Evolutionary conservation across 208 protist genomes (phyloP).

Genomic region (Acanthamoeba lenticulata): DNA sequence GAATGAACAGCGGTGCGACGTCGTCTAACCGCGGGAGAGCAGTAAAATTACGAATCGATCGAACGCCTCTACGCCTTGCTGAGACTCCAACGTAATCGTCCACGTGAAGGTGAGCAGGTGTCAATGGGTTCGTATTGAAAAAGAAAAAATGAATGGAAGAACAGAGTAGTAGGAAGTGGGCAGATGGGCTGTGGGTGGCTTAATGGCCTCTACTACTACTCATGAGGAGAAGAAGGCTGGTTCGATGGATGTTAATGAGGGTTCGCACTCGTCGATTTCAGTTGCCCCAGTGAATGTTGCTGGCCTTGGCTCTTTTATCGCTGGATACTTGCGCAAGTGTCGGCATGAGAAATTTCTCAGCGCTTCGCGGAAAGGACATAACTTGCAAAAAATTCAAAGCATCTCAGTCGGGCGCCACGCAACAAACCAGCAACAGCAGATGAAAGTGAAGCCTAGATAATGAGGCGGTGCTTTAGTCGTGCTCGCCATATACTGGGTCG

Average conservation of each 20-base stretch:
- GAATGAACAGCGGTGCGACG: background rate
- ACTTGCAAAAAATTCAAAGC: background rate
- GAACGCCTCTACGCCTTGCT: background rate
- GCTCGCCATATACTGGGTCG: constrained; percentile 11
- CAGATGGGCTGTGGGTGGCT: background rate
- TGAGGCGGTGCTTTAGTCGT: background rate
- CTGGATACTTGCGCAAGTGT: background rate
- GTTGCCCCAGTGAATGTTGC: background rate
- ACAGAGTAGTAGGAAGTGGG: background rate
- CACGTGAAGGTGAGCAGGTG: background rate
- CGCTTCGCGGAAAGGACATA: background rate
- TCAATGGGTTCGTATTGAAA: background rate
- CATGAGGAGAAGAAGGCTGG: background rate
- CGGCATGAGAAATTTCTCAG: background rate
- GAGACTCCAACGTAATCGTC: background rate
- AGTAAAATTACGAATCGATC: background rate
- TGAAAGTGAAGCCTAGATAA: background rate
- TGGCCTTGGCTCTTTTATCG: background rate
- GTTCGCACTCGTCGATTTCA: background rate
- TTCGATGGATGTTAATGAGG: background rate
- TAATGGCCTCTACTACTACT: constrained; percentile 17
- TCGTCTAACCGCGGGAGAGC: background rate
- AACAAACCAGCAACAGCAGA: background rate
- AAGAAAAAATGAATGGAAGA: background rate
- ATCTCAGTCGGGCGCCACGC: background rate